Conservation (phyloP, 202 grass and related monocot species). For the Brachypodium distachyon region DNA sequence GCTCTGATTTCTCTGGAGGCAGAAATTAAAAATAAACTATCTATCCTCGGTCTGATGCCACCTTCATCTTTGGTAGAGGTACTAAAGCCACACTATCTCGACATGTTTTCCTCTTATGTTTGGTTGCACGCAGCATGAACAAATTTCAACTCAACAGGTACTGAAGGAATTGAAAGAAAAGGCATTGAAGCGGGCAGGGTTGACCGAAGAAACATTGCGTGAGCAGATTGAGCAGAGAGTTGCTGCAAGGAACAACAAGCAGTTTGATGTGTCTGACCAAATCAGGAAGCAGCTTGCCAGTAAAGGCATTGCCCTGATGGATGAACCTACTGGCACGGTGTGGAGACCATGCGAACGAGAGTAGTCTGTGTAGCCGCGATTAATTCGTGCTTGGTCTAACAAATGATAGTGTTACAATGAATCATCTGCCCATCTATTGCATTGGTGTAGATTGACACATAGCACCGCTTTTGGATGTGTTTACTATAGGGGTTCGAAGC, state of each 20-base stretch:
- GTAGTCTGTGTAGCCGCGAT: background rate
- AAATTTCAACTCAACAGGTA: constrained; percentile 28
- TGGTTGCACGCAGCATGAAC: background rate
- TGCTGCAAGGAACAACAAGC: constrained; percentile 68
- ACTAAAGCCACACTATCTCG: background rate
- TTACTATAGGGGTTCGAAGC: background rate
- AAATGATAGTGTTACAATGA: constrained; percentile 3
- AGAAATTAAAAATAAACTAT: constrained; percentile 55
- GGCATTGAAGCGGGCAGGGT: constrained; percentile 51
- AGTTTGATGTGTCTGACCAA: constrained; percentile 58
- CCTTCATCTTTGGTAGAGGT: constrained; percentile 48
- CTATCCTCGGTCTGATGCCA: constrained; percentile 57
- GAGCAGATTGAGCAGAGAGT: constrained; percentile 65
- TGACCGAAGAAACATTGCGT: constrained; percentile 41
- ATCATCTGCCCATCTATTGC: background rate
- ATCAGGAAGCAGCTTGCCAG: constrained; percentile 60
- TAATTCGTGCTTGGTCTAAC: background rate
- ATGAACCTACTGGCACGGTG: constrained; percentile 57
- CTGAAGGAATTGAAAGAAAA: constrained; percentile 74
- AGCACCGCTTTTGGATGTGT: background rate
- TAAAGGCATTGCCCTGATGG: constrained; percentile 70
- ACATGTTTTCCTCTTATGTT: background rate
- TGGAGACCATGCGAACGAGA: constrained; percentile 72
- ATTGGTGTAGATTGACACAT: background rate
- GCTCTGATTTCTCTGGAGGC: constrained; percentile 46